These are phyloP conservation scores for Tuber borchii DNA, from an alignment of 495 filamentous ascomycete genomes.

Conservation along the genomic window DNA sequence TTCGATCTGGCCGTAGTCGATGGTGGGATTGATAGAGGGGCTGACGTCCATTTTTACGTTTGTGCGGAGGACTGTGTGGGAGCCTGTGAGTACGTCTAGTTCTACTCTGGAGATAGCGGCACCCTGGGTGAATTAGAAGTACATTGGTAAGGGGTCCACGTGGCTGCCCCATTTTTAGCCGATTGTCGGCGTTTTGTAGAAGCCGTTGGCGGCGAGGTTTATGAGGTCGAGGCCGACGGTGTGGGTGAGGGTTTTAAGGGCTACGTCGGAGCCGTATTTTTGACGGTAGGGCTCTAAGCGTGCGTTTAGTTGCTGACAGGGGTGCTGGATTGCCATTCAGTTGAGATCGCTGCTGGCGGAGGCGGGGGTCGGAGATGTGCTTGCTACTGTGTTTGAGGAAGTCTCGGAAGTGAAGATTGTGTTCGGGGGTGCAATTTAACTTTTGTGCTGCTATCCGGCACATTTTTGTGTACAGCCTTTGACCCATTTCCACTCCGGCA, in stretches of 20 bases:
- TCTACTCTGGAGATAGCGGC: conserved; percentile 44
- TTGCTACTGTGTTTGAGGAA: conserved; percentile 47
- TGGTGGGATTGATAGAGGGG: conserved; percentile 45
- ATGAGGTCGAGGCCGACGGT: conserved; percentile 45
- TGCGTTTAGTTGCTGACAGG: conserved; percentile 43
- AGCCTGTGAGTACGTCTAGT: conserved; percentile 44
- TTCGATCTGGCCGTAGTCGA: conserved; percentile 37
- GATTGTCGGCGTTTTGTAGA: conserved; percentile 45
- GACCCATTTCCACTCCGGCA: too few species aligned
- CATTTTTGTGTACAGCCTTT: too few species aligned
- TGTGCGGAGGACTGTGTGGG: conserved; percentile 23
- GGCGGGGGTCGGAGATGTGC: conserved; percentile 46
- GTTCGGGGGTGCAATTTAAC: too few species aligned
- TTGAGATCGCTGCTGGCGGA: conserved; percentile 46
- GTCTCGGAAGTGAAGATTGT: conserved; percentile 48
- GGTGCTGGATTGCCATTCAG: conserved; percentile 46
- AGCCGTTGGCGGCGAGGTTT: conserved; percentile 37
- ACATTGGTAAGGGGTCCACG: conserved; percentile 43
- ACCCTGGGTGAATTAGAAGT: conserved; percentile 47
- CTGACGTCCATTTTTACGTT: conserved; percentile 47
- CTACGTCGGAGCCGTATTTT: conserved; percentile 42
- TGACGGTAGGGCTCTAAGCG: conserved; percentile 41
- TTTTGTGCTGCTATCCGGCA: too few species aligned
- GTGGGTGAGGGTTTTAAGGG: conserved; percentile 43
- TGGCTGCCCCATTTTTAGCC: conserved; percentile 45